These are phyloP conservation scores for Morella rubra DNA, from an alignment of 306 rosid species.

Conservation along the genomic window DNA sequence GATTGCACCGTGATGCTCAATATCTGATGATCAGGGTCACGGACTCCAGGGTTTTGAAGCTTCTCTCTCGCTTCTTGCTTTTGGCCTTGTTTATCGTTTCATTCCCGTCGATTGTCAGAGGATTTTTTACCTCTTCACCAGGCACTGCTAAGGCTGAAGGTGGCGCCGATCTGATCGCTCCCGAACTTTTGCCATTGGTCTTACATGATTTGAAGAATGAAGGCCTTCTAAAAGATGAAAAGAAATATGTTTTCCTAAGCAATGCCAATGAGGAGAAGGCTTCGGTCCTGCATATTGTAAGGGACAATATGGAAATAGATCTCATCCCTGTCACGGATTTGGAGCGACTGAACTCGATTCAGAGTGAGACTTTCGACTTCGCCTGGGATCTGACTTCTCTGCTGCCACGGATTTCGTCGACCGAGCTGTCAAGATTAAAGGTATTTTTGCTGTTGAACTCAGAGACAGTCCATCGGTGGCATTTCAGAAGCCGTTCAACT, in stretches of 20 bases:
- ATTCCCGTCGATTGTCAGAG: constrained; percentile 13
- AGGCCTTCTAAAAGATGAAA: constrained; percentile 34
- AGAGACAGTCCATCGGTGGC: background rate
- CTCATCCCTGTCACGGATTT: constrained; percentile 24
- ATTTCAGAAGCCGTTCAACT: constrained; percentile 34
- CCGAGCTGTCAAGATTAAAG: constrained; percentile 41
- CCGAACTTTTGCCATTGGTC: constrained; percentile 27
- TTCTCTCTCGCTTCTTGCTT: constrained; percentile 26
- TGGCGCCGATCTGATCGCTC: background rate
- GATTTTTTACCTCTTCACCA: constrained; percentile 16
- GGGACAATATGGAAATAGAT: constrained; percentile 28
- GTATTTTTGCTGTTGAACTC: constrained; percentile 31
- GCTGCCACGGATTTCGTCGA: constrained; percentile 40
- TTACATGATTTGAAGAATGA: constrained; percentile 51
- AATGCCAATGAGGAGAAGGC: background rate
- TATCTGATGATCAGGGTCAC: constrained; percentile 39
- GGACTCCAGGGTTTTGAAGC: constrained; percentile 25
- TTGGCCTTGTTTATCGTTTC: constrained; percentile 36
- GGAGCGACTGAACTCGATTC: constrained; percentile 27
- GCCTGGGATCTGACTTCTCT: constrained; percentile 32
- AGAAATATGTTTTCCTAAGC: constrained; percentile 29
- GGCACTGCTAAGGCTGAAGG: background rate
- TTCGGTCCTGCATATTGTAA: background rate
- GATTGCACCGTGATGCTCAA: constrained; percentile 28
- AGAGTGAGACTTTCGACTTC: constrained; percentile 35